Evolutionary conservation across 2,329 filamentous ascomycete species (phyloP).

Genomic region (Helminthosporium solani): DNA sequence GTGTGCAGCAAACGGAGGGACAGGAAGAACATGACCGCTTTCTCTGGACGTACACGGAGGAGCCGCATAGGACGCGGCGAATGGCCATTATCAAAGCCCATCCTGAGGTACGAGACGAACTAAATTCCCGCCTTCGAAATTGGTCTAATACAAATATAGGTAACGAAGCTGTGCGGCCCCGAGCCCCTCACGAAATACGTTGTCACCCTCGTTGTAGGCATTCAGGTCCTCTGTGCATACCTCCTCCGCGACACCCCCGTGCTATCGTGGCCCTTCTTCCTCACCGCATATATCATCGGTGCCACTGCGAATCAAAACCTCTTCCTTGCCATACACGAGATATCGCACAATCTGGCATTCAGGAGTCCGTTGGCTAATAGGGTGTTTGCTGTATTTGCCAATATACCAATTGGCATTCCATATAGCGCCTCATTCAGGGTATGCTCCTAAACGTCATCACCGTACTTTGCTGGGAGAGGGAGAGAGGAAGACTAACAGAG

Average conservation of each 20-base stretch:
- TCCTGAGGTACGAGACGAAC: constrained; percentile 68
- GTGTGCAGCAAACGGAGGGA: constrained; percentile 6
- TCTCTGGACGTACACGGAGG: constrained; percentile 99
- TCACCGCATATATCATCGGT: constrained; percentile 85
- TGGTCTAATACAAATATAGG: constrained; percentile 51
- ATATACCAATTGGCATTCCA: constrained; percentile 90
- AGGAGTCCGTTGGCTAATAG: constrained; percentile 76
- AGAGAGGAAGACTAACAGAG: constrained; percentile 16
- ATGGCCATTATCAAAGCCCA: constrained; percentile 97
- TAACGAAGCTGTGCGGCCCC: constrained; percentile 94
- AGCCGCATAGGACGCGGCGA: constrained; percentile 87
- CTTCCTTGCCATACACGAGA: constrained; percentile 98
- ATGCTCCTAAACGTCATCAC: constrained; percentile 29
- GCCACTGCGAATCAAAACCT: constrained; percentile 98
- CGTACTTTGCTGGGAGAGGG: not conserved
- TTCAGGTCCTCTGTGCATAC: constrained; percentile 78
- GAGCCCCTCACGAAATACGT: constrained; percentile 95
- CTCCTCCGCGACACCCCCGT: constrained; percentile 75
- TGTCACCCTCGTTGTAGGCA: constrained; percentile 76
- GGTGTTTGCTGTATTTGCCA: constrained; percentile 86
- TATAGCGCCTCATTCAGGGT: constrained; percentile 95
- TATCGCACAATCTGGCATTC: constrained; percentile 96
- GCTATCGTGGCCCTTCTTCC: constrained; percentile 80
- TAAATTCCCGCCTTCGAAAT: too few species aligned
- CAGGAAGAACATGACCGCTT: constrained; percentile 60